These are phyloP conservation scores for Mycena alexandri DNA, from an alignment of 768 basidiomycete genomes.

Conservation along the genomic window DNA sequence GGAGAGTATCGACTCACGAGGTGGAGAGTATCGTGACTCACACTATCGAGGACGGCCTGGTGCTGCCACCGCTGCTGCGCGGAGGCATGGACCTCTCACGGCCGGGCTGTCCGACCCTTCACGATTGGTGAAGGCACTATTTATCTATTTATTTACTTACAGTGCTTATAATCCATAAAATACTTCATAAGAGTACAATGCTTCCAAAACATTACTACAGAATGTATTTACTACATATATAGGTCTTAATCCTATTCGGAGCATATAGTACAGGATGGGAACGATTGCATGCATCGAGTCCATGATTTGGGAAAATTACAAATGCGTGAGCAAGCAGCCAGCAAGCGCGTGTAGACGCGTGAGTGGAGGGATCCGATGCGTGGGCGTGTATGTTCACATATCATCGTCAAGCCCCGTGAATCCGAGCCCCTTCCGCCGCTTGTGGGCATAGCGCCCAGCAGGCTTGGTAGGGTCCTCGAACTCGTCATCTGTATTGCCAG, in stretches of 20 bases:
- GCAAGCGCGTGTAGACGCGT: conserved; percentile 17
- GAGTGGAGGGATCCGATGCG: conserved; percentile 1
- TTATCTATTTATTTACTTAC: background rate
- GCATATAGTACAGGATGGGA: conserved; percentile 20
- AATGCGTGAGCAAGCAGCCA: conserved; percentile 25
- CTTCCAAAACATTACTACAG: conserved; percentile 22
- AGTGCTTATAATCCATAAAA: conserved; percentile 22
- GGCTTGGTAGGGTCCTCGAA: conserved; percentile 73
- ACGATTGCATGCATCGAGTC: conserved; percentile 1
- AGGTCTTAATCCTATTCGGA: conserved; percentile 28
- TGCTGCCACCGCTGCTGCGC: conserved; percentile 82
- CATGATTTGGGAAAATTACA: conserved; percentile 23
- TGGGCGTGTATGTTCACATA: conserved; percentile 31
- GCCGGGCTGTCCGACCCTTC: conserved; percentile 74
- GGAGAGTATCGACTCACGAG: conserved; percentile 91
- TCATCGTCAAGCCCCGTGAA: conserved; percentile 58
- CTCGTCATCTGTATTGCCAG: conserved; percentile 80
- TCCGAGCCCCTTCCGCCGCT: conserved; percentile 61
- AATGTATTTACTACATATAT: conserved; percentile 20
- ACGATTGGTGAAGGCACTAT: conserved; percentile 71
- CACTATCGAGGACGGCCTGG: conserved; percentile 85
- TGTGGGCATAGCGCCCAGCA: conserved; percentile 78
- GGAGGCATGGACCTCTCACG: conserved; percentile 85
- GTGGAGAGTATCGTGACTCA: conserved; percentile 88
- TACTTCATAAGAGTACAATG: conserved; percentile 27